Percentiles rank a stretch among this genome's conserved stretches.
These are phyloP conservation scores for Cinnamomum micranthum DNA, from an alignment of 164 flowering plant genomes.

Conservation along the genomic window DNA sequence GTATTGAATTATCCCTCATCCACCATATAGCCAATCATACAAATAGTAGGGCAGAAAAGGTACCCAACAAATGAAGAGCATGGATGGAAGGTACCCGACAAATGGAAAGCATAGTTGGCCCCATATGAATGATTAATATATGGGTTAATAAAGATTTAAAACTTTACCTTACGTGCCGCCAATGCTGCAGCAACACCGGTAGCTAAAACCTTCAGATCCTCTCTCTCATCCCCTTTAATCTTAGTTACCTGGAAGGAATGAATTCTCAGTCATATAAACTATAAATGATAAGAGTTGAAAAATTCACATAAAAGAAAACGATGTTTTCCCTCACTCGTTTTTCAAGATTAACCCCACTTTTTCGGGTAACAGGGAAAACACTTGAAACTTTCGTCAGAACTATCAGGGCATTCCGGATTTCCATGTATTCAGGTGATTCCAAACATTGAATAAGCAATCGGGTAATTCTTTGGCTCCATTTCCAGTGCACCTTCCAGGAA, in stretches of 20 bases:
- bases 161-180: conserved; percentile 80
- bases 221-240: conserved; percentile 93
- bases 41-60: too few species aligned
- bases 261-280: neutral
- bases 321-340: conserved; percentile 56
- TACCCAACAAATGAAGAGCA: too few species aligned
- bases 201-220: conserved; percentile 97
- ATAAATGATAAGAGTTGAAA: neutral
- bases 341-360: conserved; percentile 94
- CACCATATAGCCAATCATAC: too few species aligned
- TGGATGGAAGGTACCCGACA: too few species aligned
- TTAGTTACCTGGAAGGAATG: conserved; percentile 64
- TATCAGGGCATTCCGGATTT: conserved; percentile 92
- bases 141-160: neutral
- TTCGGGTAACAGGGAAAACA: conserved; percentile 94
- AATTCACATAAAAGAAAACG: neutral
- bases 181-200: conserved; percentile 98
- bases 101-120: too few species aligned
- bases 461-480: conserved; percentile 95
- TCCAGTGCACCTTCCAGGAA: conserved; percentile 87
- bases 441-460: conserved; percentile 82
- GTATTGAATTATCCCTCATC: too few species aligned
- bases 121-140: neutral
- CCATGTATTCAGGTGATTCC: conserved; percentile 96
- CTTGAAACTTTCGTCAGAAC: conserved; percentile 85